phyloP scores from a whole-genome alignment of 2,329 filamentous ascomycete genomes.

The Colletotrichum falcatum region DNA sequence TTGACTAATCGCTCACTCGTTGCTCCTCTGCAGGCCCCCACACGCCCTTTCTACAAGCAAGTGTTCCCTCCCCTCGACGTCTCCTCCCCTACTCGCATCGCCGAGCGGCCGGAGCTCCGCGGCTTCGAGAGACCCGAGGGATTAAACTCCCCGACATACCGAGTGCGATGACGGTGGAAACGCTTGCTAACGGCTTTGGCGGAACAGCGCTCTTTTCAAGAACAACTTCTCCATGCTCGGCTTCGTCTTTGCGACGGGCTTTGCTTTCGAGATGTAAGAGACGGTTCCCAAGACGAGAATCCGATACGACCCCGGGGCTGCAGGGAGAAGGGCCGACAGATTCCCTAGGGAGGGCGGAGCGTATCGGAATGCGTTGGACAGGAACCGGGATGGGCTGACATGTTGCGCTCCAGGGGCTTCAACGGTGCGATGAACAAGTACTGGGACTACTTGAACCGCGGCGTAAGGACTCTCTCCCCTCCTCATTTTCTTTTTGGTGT shows the following conservation, averaged over 20 bases:
- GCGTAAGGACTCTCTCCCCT: conserved; percentile 71
- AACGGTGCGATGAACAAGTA: conserved; percentile 84
- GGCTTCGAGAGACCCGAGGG: background rate
- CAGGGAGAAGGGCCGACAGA: background rate
- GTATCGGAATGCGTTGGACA: background rate
- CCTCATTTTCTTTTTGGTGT: background rate
- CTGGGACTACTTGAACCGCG: conserved; percentile 92
- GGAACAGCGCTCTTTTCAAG: conserved; percentile 80
- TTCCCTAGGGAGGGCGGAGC: too few relatives aligned
- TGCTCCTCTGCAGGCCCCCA: conserved; percentile 49
- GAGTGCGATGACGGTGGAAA: background rate
- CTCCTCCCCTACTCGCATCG: background rate
- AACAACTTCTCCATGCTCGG: conserved; percentile 90
- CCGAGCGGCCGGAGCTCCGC: background rate
- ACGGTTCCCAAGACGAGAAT: conserved; percentile 10
- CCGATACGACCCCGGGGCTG: background rate
- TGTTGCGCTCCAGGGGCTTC: conserved; percentile 72
- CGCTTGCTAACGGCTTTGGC: conserved; percentile 17
- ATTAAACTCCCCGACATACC: background rate
- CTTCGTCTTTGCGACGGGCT: conserved; percentile 87
- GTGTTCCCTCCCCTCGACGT: conserved; percentile 42
- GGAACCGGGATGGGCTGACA: conserved; percentile 17
- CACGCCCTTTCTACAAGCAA: conserved; percentile 55
- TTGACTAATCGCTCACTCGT: conserved; percentile 52
- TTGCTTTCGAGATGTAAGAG: conserved; percentile 91